Evolutionary conservation across 495 filamentous ascomycete genomes (phyloP), one percentile per base, ranked within the genome.

Genomic region (Annulohypoxylon moriforme): DNA sequence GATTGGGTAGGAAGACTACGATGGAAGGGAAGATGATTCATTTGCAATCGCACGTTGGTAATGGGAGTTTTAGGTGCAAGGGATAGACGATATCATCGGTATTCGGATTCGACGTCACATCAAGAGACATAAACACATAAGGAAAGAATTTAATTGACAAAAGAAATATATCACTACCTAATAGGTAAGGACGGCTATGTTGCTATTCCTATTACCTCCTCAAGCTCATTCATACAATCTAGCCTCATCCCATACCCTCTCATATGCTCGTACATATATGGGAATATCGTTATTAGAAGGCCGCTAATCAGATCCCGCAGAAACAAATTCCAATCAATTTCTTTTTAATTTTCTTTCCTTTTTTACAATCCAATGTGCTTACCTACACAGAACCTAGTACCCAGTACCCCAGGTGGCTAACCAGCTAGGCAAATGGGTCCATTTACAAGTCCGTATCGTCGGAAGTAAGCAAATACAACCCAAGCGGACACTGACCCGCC

Each of bases 1-100:
- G 81, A 69, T 42, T 92, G 90, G 90, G 89, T 90, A 60, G 85
- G 87, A 9, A 81, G 84, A 72, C 80, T 92, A 68, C 82, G 89
- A 71, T 92, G 89, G 89, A 90, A 91, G 81, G 83, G 82, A 53
- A 79, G 74, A 63, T 90, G 71, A 77, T 52, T 16, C 5, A 1
- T 16, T 6, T 44, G n/a, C n/a, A n/a, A n/a, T n/a, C n/a, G n/a
- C n/a, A n/a, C n/a, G n/a, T n/a, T 42, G 38, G 33, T 36, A 11
- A 11, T 9, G 9, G 13, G 33, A 11, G 33, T 8, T 36, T 36
- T 10, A 14, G 36, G 36, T 40, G 14, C 7, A 18, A 9, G 16
- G 13, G 16, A 5, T 18, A 18, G 9, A n/a, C 10, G 40, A 42
- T 42, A 9, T 42, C 38, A n/a, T 16, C 11, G 6, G 13, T 13